phyloP scores from a whole-genome alignment of 2,329 filamentous ascomycete species.

The Xylariaceae sp. region DNA sequence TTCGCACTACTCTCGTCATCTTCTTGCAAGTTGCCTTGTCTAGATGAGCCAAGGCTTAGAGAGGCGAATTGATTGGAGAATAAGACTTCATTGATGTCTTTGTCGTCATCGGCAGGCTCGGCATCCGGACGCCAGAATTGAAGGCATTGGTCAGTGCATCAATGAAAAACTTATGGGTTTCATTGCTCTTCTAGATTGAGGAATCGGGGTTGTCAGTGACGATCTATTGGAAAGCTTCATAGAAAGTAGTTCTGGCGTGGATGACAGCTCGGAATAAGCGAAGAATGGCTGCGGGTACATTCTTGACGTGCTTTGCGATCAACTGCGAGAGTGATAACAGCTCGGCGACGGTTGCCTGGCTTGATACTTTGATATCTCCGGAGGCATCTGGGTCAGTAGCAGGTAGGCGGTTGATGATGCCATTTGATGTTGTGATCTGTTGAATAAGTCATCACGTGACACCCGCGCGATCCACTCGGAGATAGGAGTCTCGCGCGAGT shows the following conservation, averaged over 20 bases:
- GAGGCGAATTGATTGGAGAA: slow-evolving; percentile 29
- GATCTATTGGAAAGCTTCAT: slow-evolving; percentile 32
- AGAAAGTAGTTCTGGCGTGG: slow-evolving; percentile 27
- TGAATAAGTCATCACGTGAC: too few relatives aligned
- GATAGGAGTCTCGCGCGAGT: too few relatives aligned
- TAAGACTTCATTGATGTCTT: slow-evolving; percentile 23
- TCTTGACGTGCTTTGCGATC: slow-evolving; percentile 34
- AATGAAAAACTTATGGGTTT: slow-evolving; percentile 41
- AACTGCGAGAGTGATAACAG: slow-evolving; percentile 39
- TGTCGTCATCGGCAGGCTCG: slow-evolving; percentile 21
- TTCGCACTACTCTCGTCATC: slow-evolving; percentile 15
- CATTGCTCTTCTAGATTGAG: slow-evolving; percentile 36
- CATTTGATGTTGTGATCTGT: slow-evolving; percentile 37
- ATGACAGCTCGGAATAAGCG: slow-evolving; percentile 38
- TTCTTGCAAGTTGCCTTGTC: slow-evolving; percentile 13
- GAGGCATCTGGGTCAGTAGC: slow-evolving; percentile 12
- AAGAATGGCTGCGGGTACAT: slow-evolving; percentile 33
- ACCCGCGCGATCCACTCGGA: too few relatives aligned
- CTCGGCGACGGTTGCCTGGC: slow-evolving; percentile 33
- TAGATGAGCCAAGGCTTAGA: slow-evolving; percentile 20
- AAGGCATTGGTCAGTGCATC: slow-evolving; percentile 37
- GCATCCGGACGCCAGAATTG: slow-evolving; percentile 31
- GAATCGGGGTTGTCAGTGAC: slow-evolving; percentile 31
- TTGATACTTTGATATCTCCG: slow-evolving; percentile 34
- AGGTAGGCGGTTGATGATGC: slow-evolving; percentile 28